Base-by-base conservation (phyloP, 768 basidiomycete species). In the Basidioascus undulatus region DNA sequence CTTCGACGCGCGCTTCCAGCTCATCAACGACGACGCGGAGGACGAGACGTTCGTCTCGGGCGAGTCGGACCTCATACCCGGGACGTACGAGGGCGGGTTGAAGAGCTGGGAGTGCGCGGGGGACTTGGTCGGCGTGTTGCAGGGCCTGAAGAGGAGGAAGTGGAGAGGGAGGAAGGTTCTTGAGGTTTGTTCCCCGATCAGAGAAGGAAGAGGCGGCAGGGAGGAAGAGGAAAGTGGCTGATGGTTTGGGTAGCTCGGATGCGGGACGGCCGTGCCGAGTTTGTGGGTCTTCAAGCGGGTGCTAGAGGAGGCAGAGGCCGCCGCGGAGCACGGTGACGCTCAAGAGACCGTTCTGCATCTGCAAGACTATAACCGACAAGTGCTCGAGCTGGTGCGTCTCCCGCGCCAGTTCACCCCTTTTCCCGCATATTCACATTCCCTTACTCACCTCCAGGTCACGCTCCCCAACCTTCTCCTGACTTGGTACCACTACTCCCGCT, bases 21-120 rank as follows among this genome's bases (percentile, higher is more conserved):
- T 92, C 21, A 78, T 84, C 32, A 67, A 76, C 3, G 68, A 72
- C 43, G 59, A 56, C 24, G 59, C 57, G 6, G 59, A 51, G 4
- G 58, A 47, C 3, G 53, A 53, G 1, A 62, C 65, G 11, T 81
- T 76, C 43, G 62, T 89, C 15, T 76, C 83, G 47, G 70, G 74
- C 1, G 77, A 77, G 0, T 82, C 83, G 0, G 89, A 96, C 57
- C 69, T 98, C 12, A 71, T 94, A 4, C 78, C 84, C 3, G 75
- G 84, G 1, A 65, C 84, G 1, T 96, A 98, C 49, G 89, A 98
- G 60, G 89, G 89, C 18, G 89, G 89, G 5, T 56, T 96, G 39
- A 94, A 96, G 59, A 94, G 86, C 2, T 98, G 89, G 89, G 89
- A 98, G 56, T 89, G 83, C 49, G 78, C 80, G 36, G 58, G 86